phyloP scores from a whole-genome alignment of 495 filamentous ascomycete species.

The Hypoxylon perforatum region DNA sequence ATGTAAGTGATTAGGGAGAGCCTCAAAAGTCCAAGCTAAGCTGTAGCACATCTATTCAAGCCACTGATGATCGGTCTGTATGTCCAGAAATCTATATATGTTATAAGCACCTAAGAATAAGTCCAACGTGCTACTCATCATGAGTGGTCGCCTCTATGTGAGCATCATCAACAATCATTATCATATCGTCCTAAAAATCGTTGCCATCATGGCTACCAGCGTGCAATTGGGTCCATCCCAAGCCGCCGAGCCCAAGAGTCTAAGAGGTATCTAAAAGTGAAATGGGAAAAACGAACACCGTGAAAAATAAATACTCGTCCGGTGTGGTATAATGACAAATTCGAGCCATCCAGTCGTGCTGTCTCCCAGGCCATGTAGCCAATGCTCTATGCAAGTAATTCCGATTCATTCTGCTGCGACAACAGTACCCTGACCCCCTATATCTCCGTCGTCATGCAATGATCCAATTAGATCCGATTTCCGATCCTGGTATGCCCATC shows the following conservation, averaged over 20 bases:
- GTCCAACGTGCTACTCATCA: slow-evolving; percentile 9
- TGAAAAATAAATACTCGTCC: slow-evolving; percentile 14
- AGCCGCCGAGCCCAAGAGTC: slow-evolving; percentile 39
- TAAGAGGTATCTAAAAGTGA: slow-evolving; percentile 52
- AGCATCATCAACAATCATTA: slow-evolving; percentile 25
- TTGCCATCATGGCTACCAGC: slow-evolving; percentile 40
- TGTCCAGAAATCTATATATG: slow-evolving; percentile 29
- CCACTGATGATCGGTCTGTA: neutral
- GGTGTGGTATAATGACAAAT: slow-evolving; percentile 12
- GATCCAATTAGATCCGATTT: slow-evolving; percentile 6
- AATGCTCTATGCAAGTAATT: slow-evolving; percentile 43
- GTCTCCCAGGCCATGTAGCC: slow-evolving; percentile 40
- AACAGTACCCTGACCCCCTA: slow-evolving; percentile 5
- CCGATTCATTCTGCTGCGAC: slow-evolving; percentile 25
- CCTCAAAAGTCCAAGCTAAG: neutral
- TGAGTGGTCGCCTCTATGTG: slow-evolving; percentile 33
- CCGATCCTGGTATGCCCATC: slow-evolving; percentile 14
- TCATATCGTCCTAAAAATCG: slow-evolving; percentile 33
- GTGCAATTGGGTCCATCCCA: slow-evolving; percentile 12
- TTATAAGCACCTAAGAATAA: slow-evolving; percentile 22
- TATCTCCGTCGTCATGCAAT: slow-evolving; percentile 17
- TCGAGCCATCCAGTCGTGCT: slow-evolving; percentile 16
- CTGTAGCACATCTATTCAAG: slow-evolving; percentile 24
- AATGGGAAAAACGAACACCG: slow-evolving; percentile 28
- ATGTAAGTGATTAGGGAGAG: too few species aligned